Evolutionary conservation across 352 stramenopile genomes (phyloP), one percentile per base, ranked within the genome.

Genomic region (Phytophthora europaea): DNA sequence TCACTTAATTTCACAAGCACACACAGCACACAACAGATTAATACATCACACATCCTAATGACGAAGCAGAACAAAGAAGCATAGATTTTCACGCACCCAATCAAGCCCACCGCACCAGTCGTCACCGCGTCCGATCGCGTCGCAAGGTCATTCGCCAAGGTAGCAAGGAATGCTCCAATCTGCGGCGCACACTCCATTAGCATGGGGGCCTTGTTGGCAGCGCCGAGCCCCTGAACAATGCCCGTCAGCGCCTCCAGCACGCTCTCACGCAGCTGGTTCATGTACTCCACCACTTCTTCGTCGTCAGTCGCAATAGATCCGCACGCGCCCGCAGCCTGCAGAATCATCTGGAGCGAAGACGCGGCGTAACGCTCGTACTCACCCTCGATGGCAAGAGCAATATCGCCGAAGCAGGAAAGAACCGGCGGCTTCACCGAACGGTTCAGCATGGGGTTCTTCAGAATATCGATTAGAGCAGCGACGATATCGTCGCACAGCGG

Each of bases 251-350:
- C 97, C 75, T 99, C 98, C 33, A 99, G 79, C 47, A 99, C 97
- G 67, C 91, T 94, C 73, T 99, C 94, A 55, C 97, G 89, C 10
- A 99, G 85, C 59, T 92, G 85, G 82, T 99, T 99, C 76, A 99
- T 97, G 79, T 99, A 99, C 48, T 99, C 96, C 70, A 99, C 93
- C n/a, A 99, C 88, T 58, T 99, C 98, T 67, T 99, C 98, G 72
- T 99, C 97, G 63, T 99, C 94, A 6, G 93, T 94, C 22, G 90
- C 79, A 54, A 97, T 95, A 15, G 86, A 83, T 31, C 87, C 82
- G 33, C 94, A 98, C n/a, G 90, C 84, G 31, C 92, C 90, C 13
- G 97, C 94, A 6, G 90, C 90, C 68, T 97, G 89, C 36, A 94
- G 65, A 50, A 97, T 93, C 85, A 97, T 96, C 62, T 93, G 80